A percentile compares a stretch with the other conserved stretches of the same genome.
phyloP scores from a whole-genome alignment of 2,329 filamentous ascomycete species.

The Verticillium tricorpus region DNA sequence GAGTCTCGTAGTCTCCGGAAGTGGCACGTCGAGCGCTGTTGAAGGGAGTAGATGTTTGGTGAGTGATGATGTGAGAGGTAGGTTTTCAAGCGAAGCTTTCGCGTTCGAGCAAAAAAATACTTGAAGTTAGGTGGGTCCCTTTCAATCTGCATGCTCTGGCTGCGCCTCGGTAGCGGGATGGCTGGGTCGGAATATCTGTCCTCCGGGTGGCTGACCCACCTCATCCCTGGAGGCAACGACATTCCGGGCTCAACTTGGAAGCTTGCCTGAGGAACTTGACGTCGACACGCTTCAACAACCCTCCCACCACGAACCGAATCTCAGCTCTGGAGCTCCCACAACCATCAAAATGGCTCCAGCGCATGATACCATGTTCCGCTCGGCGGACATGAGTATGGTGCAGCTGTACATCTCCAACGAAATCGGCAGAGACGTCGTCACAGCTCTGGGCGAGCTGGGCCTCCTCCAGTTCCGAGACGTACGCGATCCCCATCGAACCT shows the following conservation, averaged over 20 bases:
- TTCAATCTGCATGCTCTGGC: background rate
- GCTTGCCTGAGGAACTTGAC: constrained; percentile 7
- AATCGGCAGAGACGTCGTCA: constrained; percentile 96
- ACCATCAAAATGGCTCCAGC: constrained; percentile 53
- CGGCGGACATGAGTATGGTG: constrained; percentile 99
- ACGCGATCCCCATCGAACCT: constrained; percentile 32
- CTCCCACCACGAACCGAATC: background rate
- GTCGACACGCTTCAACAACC: constrained; percentile 12
- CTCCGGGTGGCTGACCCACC: background rate
- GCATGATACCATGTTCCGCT: constrained; percentile 97
- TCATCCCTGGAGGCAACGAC: constrained; percentile 13
- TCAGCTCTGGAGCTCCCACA: constrained; percentile 15
- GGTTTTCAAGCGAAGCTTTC: background rate
- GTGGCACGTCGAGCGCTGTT: background rate
- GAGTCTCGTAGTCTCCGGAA: background rate
- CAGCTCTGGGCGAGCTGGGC: constrained; percentile 91
- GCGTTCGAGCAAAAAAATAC: background rate
- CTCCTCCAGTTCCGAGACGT: constrained; percentile 97
- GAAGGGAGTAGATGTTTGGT: background rate
- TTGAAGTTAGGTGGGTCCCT: background rate
- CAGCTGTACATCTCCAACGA: constrained; percentile 99
- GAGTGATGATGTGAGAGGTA: background rate
- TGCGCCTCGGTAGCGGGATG: background rate
- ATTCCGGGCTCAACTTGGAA: constrained; percentile 13
- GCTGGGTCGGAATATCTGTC: constrained; percentile 2